phyloP scores from a whole-genome alignment of 1,139 yeast species.

The Geotrichum candidum region DNA sequence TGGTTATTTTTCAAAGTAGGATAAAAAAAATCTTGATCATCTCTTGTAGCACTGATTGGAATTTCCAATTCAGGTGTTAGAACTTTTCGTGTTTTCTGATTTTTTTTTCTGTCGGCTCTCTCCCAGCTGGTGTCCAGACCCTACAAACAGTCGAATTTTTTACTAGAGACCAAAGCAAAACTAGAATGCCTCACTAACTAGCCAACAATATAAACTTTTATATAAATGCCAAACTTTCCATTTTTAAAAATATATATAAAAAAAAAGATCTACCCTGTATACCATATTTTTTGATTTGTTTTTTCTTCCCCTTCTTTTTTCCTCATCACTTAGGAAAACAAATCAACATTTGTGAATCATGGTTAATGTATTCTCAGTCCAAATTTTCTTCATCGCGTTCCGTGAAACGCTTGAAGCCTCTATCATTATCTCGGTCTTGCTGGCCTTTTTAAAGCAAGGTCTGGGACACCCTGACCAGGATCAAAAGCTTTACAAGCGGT shows the following conservation, averaged over 20 bases:
- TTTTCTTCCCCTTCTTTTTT: background rate
- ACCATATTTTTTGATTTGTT: background rate
- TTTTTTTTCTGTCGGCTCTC: background rate
- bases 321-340: background rate
- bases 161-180: background rate
- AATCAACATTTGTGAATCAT: constrained; percentile 19
- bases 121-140: background rate
- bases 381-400: constrained; percentile 73
- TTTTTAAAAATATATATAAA: background rate
- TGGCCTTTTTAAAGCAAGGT: constrained; percentile 86
- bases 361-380: constrained; percentile 39
- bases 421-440: constrained; percentile 78
- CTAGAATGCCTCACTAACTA: background rate
- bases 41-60: background rate
- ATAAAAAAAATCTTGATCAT: background rate
- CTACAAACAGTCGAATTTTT: background rate
- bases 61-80: background rate
- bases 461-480: constrained; percentile 51
- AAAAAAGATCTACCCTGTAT: background rate
- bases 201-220: background rate
- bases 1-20: background rate
- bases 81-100: background rate
- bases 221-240: background rate
- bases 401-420: constrained; percentile 90
- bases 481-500: constrained; percentile 49